Percentiles rank a stretch among this genome's conserved stretches.
These are phyloP conservation scores for Platanthera guangdongensis DNA, from an alignment of 106 monocot species.

Conservation along the genomic window DNA sequence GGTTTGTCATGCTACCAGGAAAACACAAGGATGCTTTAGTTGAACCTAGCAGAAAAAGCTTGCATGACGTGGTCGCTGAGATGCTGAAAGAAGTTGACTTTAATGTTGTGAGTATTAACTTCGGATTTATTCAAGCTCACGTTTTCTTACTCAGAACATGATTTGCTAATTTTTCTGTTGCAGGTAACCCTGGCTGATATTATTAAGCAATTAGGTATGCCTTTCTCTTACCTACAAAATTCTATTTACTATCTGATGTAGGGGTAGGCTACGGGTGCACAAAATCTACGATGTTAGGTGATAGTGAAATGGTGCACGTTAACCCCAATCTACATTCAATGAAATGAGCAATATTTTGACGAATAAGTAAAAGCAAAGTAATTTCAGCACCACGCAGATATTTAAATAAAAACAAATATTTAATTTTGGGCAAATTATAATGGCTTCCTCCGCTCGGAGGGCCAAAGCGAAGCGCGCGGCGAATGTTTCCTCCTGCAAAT, in stretches of 20 bases:
- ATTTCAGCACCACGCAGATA: too few species aligned
- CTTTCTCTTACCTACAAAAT: background rate
- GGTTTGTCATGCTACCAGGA: background rate
- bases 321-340: too few species aligned
- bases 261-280: too few species aligned
- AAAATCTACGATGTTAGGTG: too few species aligned
- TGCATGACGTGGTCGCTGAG: conserved; percentile 51
- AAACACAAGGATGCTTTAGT: conserved; percentile 14
- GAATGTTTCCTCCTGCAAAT: too few species aligned
- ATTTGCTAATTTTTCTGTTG: conserved; percentile 6
- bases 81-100: conserved; percentile 93
- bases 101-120: conserved; percentile 15
- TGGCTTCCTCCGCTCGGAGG: too few species aligned
- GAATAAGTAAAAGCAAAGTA: too few species aligned
- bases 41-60: conserved; percentile 56
- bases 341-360: too few species aligned
- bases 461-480: too few species aligned
- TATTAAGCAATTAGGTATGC: conserved; percentile 78
- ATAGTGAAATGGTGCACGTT: too few species aligned
- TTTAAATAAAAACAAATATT: too few species aligned
- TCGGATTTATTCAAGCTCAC: background rate
- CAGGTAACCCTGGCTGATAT: conserved; percentile 94
- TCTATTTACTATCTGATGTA: background rate
- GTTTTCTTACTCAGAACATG: background rate
- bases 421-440: too few species aligned